These are phyloP conservation scores for Collybia nuda DNA, from an alignment of 768 basidiomycete species.

Conservation along the genomic window DNA sequence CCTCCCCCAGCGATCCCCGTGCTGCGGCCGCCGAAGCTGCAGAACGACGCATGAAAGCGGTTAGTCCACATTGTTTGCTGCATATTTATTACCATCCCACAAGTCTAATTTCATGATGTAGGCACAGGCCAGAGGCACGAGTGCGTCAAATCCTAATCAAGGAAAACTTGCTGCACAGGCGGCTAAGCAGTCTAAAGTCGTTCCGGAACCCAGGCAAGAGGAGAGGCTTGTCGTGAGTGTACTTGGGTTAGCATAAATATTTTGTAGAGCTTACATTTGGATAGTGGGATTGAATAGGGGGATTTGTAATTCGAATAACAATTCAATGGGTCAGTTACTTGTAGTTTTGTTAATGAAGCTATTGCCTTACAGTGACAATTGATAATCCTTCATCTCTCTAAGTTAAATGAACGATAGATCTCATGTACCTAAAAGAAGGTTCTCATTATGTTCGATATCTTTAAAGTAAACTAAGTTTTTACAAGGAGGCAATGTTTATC, in stretches of 20 bases:
- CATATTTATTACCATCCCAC: no score
- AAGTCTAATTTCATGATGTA: constrained; percentile 14
- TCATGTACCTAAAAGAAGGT: no score
- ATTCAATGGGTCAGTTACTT: no score
- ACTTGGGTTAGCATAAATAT: constrained; percentile 5
- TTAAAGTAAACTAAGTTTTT: no score
- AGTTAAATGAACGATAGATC: no score
- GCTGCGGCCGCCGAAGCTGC: constrained; percentile 63
- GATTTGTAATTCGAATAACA: no score
- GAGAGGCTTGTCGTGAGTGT: constrained; percentile 25
- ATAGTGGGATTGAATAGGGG: constrained; percentile 17
- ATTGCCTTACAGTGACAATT: no score
- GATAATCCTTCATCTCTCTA: no score
- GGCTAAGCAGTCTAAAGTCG: constrained; percentile 35
- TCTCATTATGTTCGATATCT: no score
- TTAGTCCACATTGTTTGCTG: no score
- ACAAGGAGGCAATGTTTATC: no score
- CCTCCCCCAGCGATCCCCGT: constrained; percentile 41
- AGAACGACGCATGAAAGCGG: constrained; percentile 56
- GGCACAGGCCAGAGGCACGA: constrained; percentile 44
- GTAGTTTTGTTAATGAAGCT: no score
- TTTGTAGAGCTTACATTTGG: constrained; percentile 9
- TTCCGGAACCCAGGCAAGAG: constrained; percentile 32
- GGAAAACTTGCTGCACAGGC: constrained; percentile 45
- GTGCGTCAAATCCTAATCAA: constrained; percentile 43